These are phyloP conservation scores for Acanthamoeba comandoni DNA, from an alignment of 208 protist genomes.

Conservation along the genomic window DNA sequence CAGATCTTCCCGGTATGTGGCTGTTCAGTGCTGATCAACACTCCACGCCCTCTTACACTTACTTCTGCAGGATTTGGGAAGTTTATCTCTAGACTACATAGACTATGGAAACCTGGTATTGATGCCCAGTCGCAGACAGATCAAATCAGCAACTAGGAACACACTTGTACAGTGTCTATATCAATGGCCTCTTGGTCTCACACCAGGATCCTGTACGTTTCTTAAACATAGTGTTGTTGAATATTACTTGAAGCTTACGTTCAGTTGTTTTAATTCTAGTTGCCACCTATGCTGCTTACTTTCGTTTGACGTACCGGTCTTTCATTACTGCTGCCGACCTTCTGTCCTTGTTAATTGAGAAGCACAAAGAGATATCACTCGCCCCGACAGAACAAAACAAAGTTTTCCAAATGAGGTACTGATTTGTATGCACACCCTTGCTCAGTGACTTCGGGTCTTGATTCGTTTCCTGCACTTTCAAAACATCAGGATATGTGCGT, in stretches of 20 bases:
- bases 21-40: not conserved
- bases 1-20: slow-evolving; percentile 36
- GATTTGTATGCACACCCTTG: not conserved
- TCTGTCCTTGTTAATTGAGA: slow-evolving; percentile 4
- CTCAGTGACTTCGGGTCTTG: not conserved
- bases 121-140: slow-evolving; percentile 40
- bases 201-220: slow-evolving; percentile 9
- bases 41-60: not conserved
- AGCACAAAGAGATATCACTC: not conserved
- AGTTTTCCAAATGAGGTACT: slow-evolving; percentile 48
- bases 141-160: slow-evolving; percentile 69
- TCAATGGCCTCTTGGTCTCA: slow-evolving; percentile 40
- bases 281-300: slow-evolving; percentile 25
- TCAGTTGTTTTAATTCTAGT: not conserved
- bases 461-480: not conserved
- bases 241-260: not conserved
- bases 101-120: slow-evolving; percentile 54
- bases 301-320: slow-evolving; percentile 65
- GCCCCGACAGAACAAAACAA: slow-evolving; percentile 36
- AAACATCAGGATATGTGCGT: slow-evolving; percentile 37
- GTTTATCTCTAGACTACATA: slow-evolving; percentile 47
- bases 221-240: not conserved
- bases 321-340: slow-evolving; percentile 17
- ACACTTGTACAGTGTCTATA: slow-evolving; percentile 58
- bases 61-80: slow-evolving; percentile 42